Evolutionary conservation across 2,329 filamentous ascomycete species (phyloP), one percentile per base, ranked within the genome.

Genomic region (Penicillium verrucosum): DNA sequence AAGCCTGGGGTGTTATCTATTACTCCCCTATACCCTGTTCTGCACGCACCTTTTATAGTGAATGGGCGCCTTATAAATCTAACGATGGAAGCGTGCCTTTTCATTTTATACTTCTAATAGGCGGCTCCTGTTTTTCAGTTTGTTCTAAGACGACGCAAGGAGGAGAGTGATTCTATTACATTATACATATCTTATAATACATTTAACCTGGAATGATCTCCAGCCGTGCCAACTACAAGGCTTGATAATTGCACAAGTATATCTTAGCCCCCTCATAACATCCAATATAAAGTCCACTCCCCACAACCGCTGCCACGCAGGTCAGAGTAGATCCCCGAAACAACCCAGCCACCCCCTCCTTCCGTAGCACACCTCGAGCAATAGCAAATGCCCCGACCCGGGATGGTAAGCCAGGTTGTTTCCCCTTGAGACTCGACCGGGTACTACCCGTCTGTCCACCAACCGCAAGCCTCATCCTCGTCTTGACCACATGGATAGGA

Each of bases 251-350:
- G 14, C 27, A 47, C 70, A 56, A 40, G 32, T 47, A 56, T 11
- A 59, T 27, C 43, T 56, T 59, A 75, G 76, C n/a, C 41, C 53
- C 57, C 49, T 59, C 57, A 23, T 59, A 56, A 41, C 43, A 59
- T 9, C 57, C 57, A 29, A 59, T 56, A 23, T 56, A 59, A 2
- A 59, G 48, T 21, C 41, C 57, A 44, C 53, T 50, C 7, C 53
- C 53, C 18, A 59, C 18, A 8, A 44, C 44, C 14, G 53, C 57
- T 7, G 53, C 38, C 23, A 56, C 42, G 7, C 47, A 59, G 2
- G 56, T 59, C 38, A 59, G 41, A 27, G n/a, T 23, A 40, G 56
- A 59, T n/a, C 56, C 56, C 18, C 56, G 38, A 27, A 59, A 59
- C 25, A 59, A 40, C 5, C 53, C 57, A n/a, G 44, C n/a, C n/a